These are phyloP conservation scores for Musa schizocarpa DNA, from an alignment of 176 grass and related monocot species.

Conservation along the genomic window DNA sequence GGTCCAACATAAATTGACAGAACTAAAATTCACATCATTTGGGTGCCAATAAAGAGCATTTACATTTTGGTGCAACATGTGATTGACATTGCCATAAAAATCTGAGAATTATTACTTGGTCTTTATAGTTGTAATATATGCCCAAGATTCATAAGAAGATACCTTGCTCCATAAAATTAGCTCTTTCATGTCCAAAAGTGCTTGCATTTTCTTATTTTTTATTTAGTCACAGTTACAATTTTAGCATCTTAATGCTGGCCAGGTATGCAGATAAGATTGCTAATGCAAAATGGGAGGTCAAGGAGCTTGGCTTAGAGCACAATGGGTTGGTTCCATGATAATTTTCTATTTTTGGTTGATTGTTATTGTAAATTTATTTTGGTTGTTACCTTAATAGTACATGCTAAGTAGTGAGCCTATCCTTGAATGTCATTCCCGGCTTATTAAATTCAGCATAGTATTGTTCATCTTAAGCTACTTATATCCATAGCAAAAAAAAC, in stretches of 20 bases:
- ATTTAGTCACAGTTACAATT: not conserved
- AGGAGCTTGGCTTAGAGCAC: slow-evolving; percentile 97
- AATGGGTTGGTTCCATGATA: slow-evolving; percentile 53
- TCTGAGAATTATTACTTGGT: not conserved
- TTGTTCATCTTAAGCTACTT: too few relatives aligned
- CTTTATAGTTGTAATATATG: not conserved
- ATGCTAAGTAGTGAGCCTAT: too few relatives aligned
- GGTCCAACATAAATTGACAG: not conserved
- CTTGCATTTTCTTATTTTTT: not conserved
- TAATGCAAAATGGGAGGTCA: slow-evolving; percentile 99
- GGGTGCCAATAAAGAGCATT: not conserved
- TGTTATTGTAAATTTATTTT: not conserved
- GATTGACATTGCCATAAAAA: too few relatives aligned
- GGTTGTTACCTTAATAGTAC: too few relatives aligned
- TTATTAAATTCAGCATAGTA: not conserved
- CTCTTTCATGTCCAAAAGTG: not conserved
- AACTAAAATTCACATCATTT: too few relatives aligned
- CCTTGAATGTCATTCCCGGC: not conserved
- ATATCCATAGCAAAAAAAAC: too few relatives aligned
- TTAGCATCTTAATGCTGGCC: slow-evolving; percentile 16
- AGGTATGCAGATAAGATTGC: slow-evolving; percentile 96
- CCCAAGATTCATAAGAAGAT: not conserved
- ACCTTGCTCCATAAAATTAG: not conserved
- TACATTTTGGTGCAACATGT: not conserved
- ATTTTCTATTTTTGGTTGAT: slow-evolving; percentile 22